Base-by-base conservation (phyloP, 768 basidiomycete genomes). In the Mycena filopes region DNA sequence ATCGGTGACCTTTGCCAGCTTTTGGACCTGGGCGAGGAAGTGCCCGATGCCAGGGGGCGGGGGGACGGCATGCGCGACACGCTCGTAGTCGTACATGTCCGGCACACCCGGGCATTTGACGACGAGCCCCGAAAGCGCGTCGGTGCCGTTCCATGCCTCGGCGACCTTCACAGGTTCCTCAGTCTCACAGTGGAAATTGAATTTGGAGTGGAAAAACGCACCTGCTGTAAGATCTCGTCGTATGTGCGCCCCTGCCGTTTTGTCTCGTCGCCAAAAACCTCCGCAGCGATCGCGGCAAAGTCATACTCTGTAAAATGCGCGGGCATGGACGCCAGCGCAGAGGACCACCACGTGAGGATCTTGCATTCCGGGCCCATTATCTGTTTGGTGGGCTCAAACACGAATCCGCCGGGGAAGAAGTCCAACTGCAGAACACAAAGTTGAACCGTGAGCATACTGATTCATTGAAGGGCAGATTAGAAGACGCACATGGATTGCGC, bases 311-410 rank as follows among this genome's bases (percentile, higher is more conserved):
- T 50, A 29, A 64, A 29, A 43, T 50, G n/a, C 6, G 47, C 21
- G 13, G 40, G 29, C 40, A 68, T 46, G 21, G 48, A 31, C 1
- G 26, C 31, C 8, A 43, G 16, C 1, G 26, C 18, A 21, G 31
- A 4, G n/a, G 58, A 56, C 18, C 12, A 64, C 57, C 57, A 68
- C 2, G 57, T 8, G 6, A 68, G 62, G 11, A 18, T 50, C 31
- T 64, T 68, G 58, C 67, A 68, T 11, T 49, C 63, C 6, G 67
- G 47, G 4, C 67, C 67, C 15, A 68, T 15, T 18, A 56, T 54
- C 40, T 28, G 3, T 33, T 64, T 64, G n/a, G 62, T 60, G 26
- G 46, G 18, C 42, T 56, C 58, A 5, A 68, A 16, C 8, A 64
- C 38, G 0, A 38, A 15, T 2, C 62, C 67, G 2, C 67, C 67